Evolutionary conservation across 352 stramenopile genomes (phyloP), one percentile per base, ranked within the genome.

Genomic region (Phytophthora meadii): DNA sequence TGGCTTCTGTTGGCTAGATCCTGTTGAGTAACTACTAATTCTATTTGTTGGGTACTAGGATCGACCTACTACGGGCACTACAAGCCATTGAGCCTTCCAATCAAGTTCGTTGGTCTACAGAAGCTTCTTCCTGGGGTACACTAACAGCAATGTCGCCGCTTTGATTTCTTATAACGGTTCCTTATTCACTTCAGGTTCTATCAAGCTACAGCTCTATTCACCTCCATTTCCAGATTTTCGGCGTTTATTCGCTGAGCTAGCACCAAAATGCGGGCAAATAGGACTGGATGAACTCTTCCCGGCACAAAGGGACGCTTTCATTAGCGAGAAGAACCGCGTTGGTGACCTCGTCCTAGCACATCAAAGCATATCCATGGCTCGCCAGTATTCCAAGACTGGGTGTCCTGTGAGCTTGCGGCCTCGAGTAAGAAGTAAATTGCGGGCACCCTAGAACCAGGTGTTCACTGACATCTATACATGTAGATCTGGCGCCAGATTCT

Each of bases 311-410:
- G 67, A 74, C n/a, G 62, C 57, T 10, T 94, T 90, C 54, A 22
- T 91, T 2, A 36, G 48, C 5, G 83, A 92, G 59, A 94, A 92
- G 52, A 79, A 78, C 44, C 80, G 82, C 14, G 68, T 94, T 3
- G 85, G 85, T 6, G 82, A 90, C 45, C 61, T 89, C 24, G 83
- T 94, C 10, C 61, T 88, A 24, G 54, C 70, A 5, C 79, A 90
- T 36, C 74, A 85, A 50, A 92, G 81, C 54, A 66, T 85, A 17
- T 83, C 81, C 12, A 94, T 91, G 74, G 85, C 85, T 37, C 55
- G 85, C 14, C 85, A 94, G 53, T 94, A 84, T 62, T 84, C 82
- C 50, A 92, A 92, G 72, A 92, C 85, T 3, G 85, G 82, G 8
- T 92, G 82, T 30, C 83, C 83, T 15, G 55, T 75, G 22, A 84